Evolutionary conservation across 257 asterid species (phyloP).

Genomic region (Paraleonurus japonicus): DNA sequence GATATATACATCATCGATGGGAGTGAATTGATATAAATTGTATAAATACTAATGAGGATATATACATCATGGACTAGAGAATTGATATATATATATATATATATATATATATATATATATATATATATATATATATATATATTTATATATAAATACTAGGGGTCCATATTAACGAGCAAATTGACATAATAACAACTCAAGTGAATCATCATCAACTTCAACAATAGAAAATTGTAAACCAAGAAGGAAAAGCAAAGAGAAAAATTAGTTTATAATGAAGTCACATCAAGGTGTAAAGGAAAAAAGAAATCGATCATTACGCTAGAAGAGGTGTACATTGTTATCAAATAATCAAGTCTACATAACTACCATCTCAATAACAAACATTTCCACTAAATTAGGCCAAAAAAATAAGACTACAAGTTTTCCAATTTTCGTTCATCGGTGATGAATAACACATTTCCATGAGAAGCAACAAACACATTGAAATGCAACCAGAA

Average conservation of each 20-base stretch:
- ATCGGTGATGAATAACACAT: slow-evolving; percentile 33
- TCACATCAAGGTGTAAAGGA: background rate
- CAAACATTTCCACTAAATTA: background rate
- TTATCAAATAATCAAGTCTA: background rate
- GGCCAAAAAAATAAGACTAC: background rate
- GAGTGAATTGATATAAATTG: too few species aligned
- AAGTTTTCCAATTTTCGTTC: background rate
- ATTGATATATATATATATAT: too few species aligned
- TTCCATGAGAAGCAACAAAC: background rate
- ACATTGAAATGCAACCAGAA: background rate
- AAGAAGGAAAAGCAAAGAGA: background rate
- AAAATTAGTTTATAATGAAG: background rate
- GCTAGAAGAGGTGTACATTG: slow-evolving; percentile 1
- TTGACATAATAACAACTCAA: background rate
- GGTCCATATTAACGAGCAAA: background rate
- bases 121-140: too few species aligned
- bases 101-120: too few species aligned
- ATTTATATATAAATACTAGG: too few species aligned
- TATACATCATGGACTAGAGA: too few species aligned
- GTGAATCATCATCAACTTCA: background rate
- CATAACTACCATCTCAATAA: background rate
- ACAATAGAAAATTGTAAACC: background rate
- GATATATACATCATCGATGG: background rate
- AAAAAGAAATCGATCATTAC: background rate
- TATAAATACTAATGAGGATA: too few species aligned